Conservation (phyloP, 139 green algal genomes). For the Auxenochlorella pyrenoidosa region DNA sequence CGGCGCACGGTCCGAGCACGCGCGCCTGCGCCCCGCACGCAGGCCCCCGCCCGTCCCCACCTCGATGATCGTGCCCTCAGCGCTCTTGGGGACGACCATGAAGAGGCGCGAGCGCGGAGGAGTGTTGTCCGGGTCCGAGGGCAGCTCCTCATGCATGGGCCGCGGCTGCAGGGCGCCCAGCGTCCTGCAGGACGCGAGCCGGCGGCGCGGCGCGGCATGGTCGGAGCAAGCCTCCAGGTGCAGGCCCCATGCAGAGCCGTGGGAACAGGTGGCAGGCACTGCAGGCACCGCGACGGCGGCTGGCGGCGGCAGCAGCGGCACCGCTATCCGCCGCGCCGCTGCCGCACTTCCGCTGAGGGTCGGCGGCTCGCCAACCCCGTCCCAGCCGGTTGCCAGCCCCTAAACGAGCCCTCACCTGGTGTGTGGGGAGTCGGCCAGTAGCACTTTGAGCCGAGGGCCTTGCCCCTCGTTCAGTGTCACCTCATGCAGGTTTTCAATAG, state of each 20-base stretch:
- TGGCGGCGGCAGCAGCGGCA: not conserved
- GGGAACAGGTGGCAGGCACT: not conserved
- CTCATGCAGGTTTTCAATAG: conserved; percentile 88
- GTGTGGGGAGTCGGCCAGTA: conserved; percentile 86
- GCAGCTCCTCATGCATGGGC: conserved; percentile 58
- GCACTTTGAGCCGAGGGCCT: conserved; percentile 88
- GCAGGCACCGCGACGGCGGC: not conserved
- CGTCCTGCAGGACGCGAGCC: conserved; percentile 16
- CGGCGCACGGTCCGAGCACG: not conserved
- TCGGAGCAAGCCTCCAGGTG: no score
- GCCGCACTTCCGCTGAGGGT: not conserved
- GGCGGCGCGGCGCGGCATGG: no score
- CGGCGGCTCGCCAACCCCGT: not conserved
- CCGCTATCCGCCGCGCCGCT: not conserved
- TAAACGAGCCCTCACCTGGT: conserved; percentile 32
- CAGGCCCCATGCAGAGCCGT: no score
- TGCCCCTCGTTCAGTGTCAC: conserved; percentile 87
- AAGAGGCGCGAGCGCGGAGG: conserved; percentile 88
- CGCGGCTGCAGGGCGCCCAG: conserved; percentile 25
- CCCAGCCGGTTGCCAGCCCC: not conserved
- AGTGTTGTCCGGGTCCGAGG: conserved; percentile 88
- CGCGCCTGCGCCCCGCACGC: no score
- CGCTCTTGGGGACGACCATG: conserved; percentile 90
- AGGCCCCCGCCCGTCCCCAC: conserved; percentile 34
- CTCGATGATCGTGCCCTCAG: conserved; percentile 76